Evolutionary conservation across 83 land plant species (phyloP).

Genomic region (Thuja plicata): DNA sequence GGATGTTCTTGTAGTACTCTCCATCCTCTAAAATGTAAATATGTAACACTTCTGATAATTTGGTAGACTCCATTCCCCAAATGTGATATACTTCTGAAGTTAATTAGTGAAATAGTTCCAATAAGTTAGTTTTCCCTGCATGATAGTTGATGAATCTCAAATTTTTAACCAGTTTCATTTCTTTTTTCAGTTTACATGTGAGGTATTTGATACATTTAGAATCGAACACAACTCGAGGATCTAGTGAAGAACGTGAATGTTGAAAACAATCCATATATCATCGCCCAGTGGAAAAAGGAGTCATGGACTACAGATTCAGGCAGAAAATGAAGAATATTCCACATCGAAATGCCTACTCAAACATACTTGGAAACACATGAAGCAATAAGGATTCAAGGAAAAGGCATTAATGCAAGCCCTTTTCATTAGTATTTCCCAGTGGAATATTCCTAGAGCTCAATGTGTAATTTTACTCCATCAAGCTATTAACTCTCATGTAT

Average conservation of each 20-base stretch:
- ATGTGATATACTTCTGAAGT: background rate
- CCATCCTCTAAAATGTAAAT: background rate
- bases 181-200: background rate
- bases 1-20: background rate
- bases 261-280: background rate
- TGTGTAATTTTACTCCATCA: constrained; percentile 12
- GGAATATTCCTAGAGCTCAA: constrained; percentile 3
- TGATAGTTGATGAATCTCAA: background rate
- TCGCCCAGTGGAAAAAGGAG: background rate
- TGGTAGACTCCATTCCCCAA: background rate
- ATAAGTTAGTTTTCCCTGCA: background rate
- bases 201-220: background rate
- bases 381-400: background rate
- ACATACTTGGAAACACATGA: background rate
- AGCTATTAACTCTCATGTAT: background rate
- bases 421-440: background rate
- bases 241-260: background rate
- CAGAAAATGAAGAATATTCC: background rate
- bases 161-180: background rate
- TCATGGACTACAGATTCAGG: background rate
- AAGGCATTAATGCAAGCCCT: constrained; percentile 8
- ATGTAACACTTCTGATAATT: background rate
- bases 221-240: background rate
- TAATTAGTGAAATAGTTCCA: background rate
- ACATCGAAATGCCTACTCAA: background rate